These are phyloP conservation scores for Kodamaea derodonti DNA, from an alignment of 1,139 yeast species.

Conservation along the genomic window DNA sequence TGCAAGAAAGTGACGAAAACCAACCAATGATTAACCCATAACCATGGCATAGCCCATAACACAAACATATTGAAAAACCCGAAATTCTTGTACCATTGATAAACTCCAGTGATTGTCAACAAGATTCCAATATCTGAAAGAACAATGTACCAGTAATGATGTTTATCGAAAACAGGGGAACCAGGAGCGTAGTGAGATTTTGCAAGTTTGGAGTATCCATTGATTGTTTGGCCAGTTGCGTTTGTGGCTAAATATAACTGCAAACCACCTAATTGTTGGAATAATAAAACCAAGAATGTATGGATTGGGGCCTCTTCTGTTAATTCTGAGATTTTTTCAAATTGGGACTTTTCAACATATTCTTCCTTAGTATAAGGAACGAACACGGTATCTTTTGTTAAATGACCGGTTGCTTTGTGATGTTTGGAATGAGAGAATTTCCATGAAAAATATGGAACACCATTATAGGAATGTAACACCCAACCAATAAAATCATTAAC, in stretches of 20 bases:
- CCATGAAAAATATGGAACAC: constrained; percentile 65
- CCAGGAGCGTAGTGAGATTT: constrained; percentile 50
- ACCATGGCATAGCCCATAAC: constrained; percentile 54
- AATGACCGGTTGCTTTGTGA: constrained; percentile 62
- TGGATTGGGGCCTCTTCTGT: constrained; percentile 53
- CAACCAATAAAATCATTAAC: constrained; percentile 59
- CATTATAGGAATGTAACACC: constrained; percentile 53
- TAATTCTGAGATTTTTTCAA: constrained; percentile 37
- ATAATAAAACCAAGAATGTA: constrained; percentile 39
- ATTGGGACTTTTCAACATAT: constrained; percentile 21
- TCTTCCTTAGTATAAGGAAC: constrained; percentile 53
- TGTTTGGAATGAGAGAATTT: constrained; percentile 58
- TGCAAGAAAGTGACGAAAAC: constrained; percentile 60
- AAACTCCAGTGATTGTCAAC: constrained; percentile 35
- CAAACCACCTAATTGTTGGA: constrained; percentile 58
- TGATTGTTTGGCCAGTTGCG: constrained; percentile 50
- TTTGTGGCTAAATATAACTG: constrained; percentile 44
- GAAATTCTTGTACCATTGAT: constrained; percentile 45
- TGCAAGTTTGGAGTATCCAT: constrained; percentile 29
- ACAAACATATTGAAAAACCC: constrained; percentile 47
- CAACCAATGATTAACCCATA: constrained; percentile 61
- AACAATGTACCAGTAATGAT: constrained; percentile 52
- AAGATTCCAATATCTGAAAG: constrained; percentile 53
- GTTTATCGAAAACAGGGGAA: constrained; percentile 52
- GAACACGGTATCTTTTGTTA: constrained; percentile 59